Percentiles rank a stretch among this genome's conserved stretches.
These are phyloP conservation scores for Saturnispora halmiae DNA, from an alignment of 805 yeast genomes.

Conservation along the genomic window DNA sequence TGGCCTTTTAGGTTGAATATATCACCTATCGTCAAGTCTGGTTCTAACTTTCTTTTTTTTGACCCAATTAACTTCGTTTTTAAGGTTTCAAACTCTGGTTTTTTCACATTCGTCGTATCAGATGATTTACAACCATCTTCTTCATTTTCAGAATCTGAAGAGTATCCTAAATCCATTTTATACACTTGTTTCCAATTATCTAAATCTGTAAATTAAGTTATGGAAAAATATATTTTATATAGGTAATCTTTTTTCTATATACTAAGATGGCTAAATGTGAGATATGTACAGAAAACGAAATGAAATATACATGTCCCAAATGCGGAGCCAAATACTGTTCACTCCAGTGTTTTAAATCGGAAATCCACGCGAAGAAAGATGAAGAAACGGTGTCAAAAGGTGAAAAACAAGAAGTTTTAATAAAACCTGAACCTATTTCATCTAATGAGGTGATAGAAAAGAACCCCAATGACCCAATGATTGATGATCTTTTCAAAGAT, in stretches of 20 bases:
- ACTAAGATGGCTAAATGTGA: constrained; percentile 15
- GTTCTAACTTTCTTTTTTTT: background rate
- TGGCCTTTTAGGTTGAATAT: background rate
- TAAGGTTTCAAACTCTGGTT: background rate
- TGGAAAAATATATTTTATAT: too few relatives aligned
- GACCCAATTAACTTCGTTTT: background rate
- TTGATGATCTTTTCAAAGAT: constrained; percentile 32
- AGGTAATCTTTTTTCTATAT: background rate
- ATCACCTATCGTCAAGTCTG: background rate
- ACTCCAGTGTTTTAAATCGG: constrained; percentile 49
- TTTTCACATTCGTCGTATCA: background rate
- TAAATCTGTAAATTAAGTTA: too few relatives aligned
- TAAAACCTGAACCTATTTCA: background rate
- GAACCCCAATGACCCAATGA: constrained; percentile 18
- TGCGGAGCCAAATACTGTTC: constrained; percentile 47
- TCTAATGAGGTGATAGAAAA: background rate
- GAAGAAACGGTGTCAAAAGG: background rate
- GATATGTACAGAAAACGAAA: constrained; percentile 23
- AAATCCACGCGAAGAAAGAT: constrained; percentile 27
- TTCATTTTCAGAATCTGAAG: background rate
- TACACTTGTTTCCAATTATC: too few relatives aligned
- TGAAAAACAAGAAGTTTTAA: constrained; percentile 3
- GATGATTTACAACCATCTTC: background rate
- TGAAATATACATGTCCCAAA: constrained; percentile 42
- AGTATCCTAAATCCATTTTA: constrained; percentile 3